Base-by-base conservation (phyloP, 2,329 filamentous ascomycete species). In the Calonectria pauciramosa region DNA sequence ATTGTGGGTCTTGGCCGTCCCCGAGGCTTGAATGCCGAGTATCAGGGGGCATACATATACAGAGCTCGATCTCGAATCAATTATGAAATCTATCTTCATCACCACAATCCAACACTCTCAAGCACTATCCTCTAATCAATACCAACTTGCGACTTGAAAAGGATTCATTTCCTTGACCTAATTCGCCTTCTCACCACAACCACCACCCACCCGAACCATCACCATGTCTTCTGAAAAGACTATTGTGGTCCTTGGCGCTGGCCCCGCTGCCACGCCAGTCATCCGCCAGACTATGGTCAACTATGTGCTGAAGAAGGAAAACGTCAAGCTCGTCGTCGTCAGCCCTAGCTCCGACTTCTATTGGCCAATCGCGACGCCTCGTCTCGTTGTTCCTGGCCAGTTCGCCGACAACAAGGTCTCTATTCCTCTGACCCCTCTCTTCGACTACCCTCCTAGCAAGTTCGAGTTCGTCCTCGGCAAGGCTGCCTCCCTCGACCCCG, bases 391-490 rank as follows among this genome's bases (percentile, higher is more conserved):
- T 4, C 87, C 88, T 23, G 88, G 85, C 16, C 84, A 87, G 72
- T 77, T 89, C 47, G 60, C 83, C 26, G 88, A 90, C 71, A 84
- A 85, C 16, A 83, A 86, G 76, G 76, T 84, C 52, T 71, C 85
- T 26, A 78, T 82, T 13, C 77, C 83, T 1, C 78, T 85, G 30
- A 85, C 85, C 10, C 85, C 83, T 18, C 91, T 92, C 81, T 81
- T 85, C 28, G 83, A 87, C 52, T 91, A 91, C 78, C 83, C 87
- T 0, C 70, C 83, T 2, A 82, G 82, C 30, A 84, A 86, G 67
- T 92, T 91, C 77, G 89, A 91, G 79, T 88, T 90, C 77, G 81
- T 92, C 30, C 77, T 86, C 49, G 91, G 88, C 59, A 84, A 84
- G 44, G 91, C 90, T 52, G 82, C 85, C 16, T 76, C 79, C 14